phyloP scores from a whole-genome alignment of 73 alveolate species.

The Tetrahymena elliotti region DNA sequence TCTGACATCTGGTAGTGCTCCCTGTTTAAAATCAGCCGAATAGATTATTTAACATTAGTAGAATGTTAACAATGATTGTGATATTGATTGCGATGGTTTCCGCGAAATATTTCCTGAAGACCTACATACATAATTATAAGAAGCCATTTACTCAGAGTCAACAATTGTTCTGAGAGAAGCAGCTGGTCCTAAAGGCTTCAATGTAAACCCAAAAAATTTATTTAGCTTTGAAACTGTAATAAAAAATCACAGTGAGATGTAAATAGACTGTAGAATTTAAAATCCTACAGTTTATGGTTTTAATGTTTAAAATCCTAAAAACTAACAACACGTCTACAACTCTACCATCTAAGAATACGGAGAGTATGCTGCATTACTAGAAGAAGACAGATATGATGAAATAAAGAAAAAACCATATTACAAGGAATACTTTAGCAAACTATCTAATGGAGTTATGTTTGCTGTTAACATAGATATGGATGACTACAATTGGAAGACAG shows the following conservation, averaged over 20 bases:
- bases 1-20: not conserved
- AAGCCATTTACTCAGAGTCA: not conserved
- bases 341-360: not conserved
- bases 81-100: not conserved
- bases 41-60: not conserved
- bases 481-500: constrained; percentile 37
- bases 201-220: not conserved
- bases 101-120: not conserved
- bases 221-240: not conserved
- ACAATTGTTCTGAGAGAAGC: not conserved
- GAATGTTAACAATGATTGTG: not conserved
- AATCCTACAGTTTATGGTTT: not conserved
- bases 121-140: not conserved
- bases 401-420: not conserved
- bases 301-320: not conserved
- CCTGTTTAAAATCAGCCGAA: not conserved
- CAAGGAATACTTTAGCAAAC: not conserved
- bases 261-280: not conserved
- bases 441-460: constrained; percentile 13
- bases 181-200: not conserved
- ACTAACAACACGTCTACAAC: not conserved
- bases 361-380: not conserved
- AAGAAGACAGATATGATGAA: not conserved
- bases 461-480: constrained; percentile 64
- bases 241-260: not conserved